These are phyloP conservation scores for Monilinia aucupariae DNA, from an alignment of 2,329 filamentous ascomycete species.

Conservation along the genomic window DNA sequence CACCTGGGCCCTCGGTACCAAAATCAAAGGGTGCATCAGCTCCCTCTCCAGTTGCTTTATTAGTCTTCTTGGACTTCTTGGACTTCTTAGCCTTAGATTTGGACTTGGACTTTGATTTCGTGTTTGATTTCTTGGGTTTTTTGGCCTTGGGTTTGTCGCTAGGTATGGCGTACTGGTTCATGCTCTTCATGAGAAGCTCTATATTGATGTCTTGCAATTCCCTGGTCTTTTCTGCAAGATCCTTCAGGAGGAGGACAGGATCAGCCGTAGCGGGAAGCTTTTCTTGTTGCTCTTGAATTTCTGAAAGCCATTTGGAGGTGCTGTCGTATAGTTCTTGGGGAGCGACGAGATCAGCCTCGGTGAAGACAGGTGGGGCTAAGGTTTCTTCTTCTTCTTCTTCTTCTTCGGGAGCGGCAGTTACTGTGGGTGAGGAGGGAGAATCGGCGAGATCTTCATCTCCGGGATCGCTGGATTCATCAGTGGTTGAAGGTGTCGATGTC, in stretches of 20 bases:
- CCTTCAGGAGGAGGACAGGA: slow-evolving; percentile 66
- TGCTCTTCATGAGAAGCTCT: slow-evolving; percentile 65
- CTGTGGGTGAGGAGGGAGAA: slow-evolving; percentile 31
- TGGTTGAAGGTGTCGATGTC: slow-evolving; percentile 38
- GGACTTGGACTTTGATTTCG: slow-evolving; percentile 28
- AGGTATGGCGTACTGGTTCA: slow-evolving; percentile 45
- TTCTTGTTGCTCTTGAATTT: slow-evolving; percentile 65
- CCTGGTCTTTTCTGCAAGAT: slow-evolving; percentile 62
- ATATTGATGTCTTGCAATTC: slow-evolving; percentile 66
- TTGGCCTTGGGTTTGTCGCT: slow-evolving; percentile 35
- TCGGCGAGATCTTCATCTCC: slow-evolving; percentile 58
- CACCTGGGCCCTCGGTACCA: slow-evolving; percentile 21
- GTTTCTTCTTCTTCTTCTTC: slow-evolving; percentile 48
- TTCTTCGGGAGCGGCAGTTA: slow-evolving; percentile 38
- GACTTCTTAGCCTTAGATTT: slow-evolving; percentile 37
- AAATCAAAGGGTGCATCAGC: slow-evolving; percentile 40
- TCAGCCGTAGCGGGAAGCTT: slow-evolving; percentile 66
- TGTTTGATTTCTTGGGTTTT: slow-evolving; percentile 21
- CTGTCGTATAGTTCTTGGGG: slow-evolving; percentile 58
- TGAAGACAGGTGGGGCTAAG: slow-evolving; percentile 63
- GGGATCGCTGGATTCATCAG: slow-evolving; percentile 61
- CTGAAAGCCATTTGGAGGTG: slow-evolving; percentile 67
- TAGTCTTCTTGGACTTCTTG: slow-evolving; percentile 30
- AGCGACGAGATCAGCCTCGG: slow-evolving; percentile 61
- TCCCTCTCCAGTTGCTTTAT: slow-evolving; percentile 34